Percentiles rank a stretch among this genome's conserved stretches.
Conservation (phyloP, 192 early-diverging fungal species). For the Radiomyces spectabilis region DNA sequence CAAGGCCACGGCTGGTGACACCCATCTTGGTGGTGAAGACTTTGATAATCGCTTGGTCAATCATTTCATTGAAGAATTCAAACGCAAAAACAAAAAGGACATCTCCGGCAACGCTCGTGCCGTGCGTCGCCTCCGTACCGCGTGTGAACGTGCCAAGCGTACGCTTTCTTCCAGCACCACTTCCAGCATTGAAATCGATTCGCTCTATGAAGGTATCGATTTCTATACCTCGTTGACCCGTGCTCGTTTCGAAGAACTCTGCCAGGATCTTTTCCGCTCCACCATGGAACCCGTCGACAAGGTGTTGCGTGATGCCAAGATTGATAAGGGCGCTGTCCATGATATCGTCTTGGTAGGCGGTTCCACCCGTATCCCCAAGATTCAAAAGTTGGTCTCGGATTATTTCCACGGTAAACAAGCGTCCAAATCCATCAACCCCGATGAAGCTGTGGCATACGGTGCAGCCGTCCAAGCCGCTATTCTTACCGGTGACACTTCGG, state of each 20-base stretch:
- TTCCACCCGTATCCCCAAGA: slow-evolving; percentile 91
- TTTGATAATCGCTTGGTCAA: slow-evolving; percentile 84
- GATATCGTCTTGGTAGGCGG: slow-evolving; percentile 85
- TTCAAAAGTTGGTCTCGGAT: slow-evolving; percentile 70
- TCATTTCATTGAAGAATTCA: slow-evolving; percentile 88
- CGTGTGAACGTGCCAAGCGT: slow-evolving; percentile 96
- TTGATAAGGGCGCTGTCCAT: slow-evolving; percentile 59
- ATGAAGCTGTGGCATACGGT: slow-evolving; percentile 91
- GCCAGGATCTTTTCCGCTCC: slow-evolving; percentile 88
- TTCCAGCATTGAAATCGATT: slow-evolving; percentile 89
- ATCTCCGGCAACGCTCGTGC: slow-evolving; percentile 77
- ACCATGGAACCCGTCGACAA: slow-evolving; percentile 91
- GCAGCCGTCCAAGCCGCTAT: slow-evolving; percentile 86
- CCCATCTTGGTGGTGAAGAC: slow-evolving; percentile 80
- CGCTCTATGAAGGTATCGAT: slow-evolving; percentile 81
- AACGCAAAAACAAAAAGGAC: slow-evolving; percentile 80
- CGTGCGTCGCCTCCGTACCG: slow-evolving; percentile 91
- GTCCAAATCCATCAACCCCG: slow-evolving; percentile 87
- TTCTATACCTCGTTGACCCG: slow-evolving; percentile 92
- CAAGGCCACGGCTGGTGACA: slow-evolving; percentile 76
- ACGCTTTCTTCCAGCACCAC: slow-evolving; percentile 90
- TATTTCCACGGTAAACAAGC: slow-evolving; percentile 76
- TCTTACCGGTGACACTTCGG: slow-evolving; percentile 80
- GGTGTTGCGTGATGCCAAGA: slow-evolving; percentile 77
- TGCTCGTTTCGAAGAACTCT: slow-evolving; percentile 96